Evolutionary conservation across 1,284 basidiomycete species (phyloP), one percentile per base, ranked within the genome.

Genomic region (Rhodotorula mucilaginosa): DNA sequence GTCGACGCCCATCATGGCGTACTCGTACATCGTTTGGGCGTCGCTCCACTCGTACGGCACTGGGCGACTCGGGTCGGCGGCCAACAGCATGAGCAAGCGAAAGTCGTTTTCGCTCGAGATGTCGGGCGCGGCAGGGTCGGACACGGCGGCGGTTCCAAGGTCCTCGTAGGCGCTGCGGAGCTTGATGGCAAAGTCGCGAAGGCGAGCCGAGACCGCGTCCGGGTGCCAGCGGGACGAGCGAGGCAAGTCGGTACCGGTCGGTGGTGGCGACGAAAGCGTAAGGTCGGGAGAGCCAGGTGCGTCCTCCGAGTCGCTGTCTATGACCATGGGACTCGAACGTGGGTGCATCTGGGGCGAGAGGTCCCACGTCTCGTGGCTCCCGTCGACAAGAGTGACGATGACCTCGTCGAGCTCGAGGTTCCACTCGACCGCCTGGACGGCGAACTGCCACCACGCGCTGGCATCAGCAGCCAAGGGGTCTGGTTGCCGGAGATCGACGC

Each of bases 161-260:
- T 74, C 71, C 26, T 74, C 71, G 68, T 70, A 74, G 16, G 73
- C 73, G 49, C 68, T 65, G 21, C 73, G 66, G 2, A 74, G 73
- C 31, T 72, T 61, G 64, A 60, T 5, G 44, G 44, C 48, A 26
- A 74, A 51, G 21, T 18, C 5, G 29, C 29, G 57, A 7, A 74
- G 62, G 10, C 16, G 52, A 18, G 46, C 59, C 5, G 61, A 54
- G 26, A 71, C 62, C 34, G 44, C 34, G 10, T 46, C 39, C 5
- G 62, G 56, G 3, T 60, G 61, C 64, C 61, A 67, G 51, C 16
- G 21, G 23, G 61, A 46, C 31, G 29, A 0, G 5, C 16, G 21
- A 12, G 63, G 59, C 15, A 23, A 8, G 12, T 31, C 21, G 39
- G 23, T 18, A 10, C 19, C 23, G 39, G 63, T 13, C 31, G 29